Base-by-base conservation (phyloP, 2,329 filamentous ascomycete genomes). In the Xylariaceae sp. region DNA sequence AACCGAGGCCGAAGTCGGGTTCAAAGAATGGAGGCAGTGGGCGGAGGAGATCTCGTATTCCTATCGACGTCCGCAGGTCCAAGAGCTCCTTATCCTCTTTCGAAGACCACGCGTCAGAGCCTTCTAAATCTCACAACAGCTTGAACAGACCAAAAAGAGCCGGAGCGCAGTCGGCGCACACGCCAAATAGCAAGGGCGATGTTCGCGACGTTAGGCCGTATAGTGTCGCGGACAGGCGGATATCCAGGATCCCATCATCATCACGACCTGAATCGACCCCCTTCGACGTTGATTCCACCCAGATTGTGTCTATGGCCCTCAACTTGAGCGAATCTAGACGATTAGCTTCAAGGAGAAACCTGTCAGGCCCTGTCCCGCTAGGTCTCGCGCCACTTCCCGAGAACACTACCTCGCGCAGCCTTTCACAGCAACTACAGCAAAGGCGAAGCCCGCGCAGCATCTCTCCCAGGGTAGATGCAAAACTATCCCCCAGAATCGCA, bases 291-390 rank as follows among this genome's bases (percentile, higher is more conserved):
- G 91, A 96, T 65, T 87, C 91, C 6, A 83, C 87, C 3, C 89
- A 96, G 70, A 95, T 97, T 60, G 90, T 97, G 42, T 91, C 91
- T 65, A 88, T 97, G 81, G 92, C 92, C 1, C 73, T 97, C 63
- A 94, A 87, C 60, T 73, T 97, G 48, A 95, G 88, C 73, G 90
- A 96, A 70, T 89, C 86, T 65, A 83, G 84, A 60, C 83, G 83
- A 66, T 79, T 78, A 72, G 88, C 76, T 58, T 83, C 74, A 70
- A 81, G 76, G 71, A 80, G 74, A 70, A 84, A 68, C 69, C 79
- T 71, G 62, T 81, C 66, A 53, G 82, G 67, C 67, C 80, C 70
- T 53, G 74, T 73, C 37, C 81, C 73, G 32, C 80, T 75, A 46
- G 75, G 73, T 41, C 73, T 79, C 51, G 74, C 76, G 3, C 80